Evolutionary conservation across 495 filamentous ascomycete species (phyloP), one percentile per base, ranked within the genome.

Genomic region (Penicillium canescens): DNA sequence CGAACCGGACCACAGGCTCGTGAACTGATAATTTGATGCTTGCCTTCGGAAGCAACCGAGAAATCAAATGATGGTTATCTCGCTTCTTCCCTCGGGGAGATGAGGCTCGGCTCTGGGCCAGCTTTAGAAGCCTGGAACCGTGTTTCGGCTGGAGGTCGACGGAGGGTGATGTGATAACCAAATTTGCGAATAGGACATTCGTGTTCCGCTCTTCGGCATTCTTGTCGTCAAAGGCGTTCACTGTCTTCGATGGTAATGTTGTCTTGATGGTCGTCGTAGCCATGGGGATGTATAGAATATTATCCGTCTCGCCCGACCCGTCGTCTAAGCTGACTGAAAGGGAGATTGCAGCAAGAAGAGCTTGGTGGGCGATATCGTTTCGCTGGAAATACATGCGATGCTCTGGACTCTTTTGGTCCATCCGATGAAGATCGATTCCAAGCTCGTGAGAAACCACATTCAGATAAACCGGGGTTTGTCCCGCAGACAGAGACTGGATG

Each of bases 311-410:
- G 9, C 88, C 88, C 13, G 85, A 80, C 23, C 90, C 90, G 70
- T 97, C 90, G 61, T 96, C 92, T 40, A 99, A 76, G 52, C 91
- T 94, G 50, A 97, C 79, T 2, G 92, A 92, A 34, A 98, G 86
- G 5, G 94, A 95, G 18, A 97, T 87, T 5, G 91, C 94, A 14
- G 94, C 92, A 26, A 95, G 78, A 39, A 99, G 79, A 20, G 94
- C 94, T 77, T 99, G 92, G 65, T 99, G 94, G 16, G 94, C 94
- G 57, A 97, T 83, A 61, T 97, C 95, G 47, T 88, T 85, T 10
- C 88, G 85, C 12, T 92, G 91, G 68, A 99, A 99, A 73, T 99
- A 99, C 94, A 99, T 99, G 47, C 92, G 87, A 80, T 99, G 94
- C 3, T 92, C 93, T 0, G 94, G 92, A 35, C 90, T 96, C 60